These are phyloP conservation scores for Euphorbia celastroides DNA, from an alignment of 441 rosid genomes.

Conservation along the genomic window DNA sequence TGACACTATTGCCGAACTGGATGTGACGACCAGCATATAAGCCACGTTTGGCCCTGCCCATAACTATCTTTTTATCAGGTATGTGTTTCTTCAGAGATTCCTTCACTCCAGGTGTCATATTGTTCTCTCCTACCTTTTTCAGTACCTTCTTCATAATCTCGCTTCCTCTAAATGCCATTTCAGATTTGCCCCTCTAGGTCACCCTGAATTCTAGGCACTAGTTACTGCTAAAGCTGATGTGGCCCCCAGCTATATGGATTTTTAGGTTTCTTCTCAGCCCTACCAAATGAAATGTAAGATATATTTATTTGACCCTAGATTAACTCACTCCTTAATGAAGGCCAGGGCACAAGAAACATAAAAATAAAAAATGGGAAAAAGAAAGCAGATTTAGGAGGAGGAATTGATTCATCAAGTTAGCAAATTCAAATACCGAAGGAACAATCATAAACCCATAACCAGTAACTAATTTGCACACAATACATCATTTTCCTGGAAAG, in stretches of 20 bases:
- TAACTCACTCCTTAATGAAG: background rate
- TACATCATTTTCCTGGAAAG: no score
- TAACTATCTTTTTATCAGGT: conserved; percentile 67
- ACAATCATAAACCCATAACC: no score
- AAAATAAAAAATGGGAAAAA: background rate
- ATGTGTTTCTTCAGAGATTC: conserved; percentile 60
- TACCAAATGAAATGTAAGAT: background rate
- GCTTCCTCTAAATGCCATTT: conserved; percentile 84
- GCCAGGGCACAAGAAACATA: background rate
- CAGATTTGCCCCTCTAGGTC: background rate
- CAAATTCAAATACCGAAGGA: no score
- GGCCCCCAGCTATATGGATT: background rate
- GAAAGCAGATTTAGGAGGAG: background rate
- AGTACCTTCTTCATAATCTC: conserved; percentile 84
- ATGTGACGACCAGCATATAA: conserved; percentile 89
- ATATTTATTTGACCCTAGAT: background rate
- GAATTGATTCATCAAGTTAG: no score
- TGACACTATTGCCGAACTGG: conserved; percentile 76
- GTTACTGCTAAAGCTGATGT: no score
- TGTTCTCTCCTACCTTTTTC: conserved; percentile 59
- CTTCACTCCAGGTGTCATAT: conserved; percentile 50
- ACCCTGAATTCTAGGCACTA: background rate
- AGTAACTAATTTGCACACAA: no score
- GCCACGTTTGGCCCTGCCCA: conserved; percentile 84
- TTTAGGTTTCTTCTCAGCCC: background rate